Base-by-base conservation (phyloP, 2,329 filamentous ascomycete genomes). In the Colletotrichum horii region DNA sequence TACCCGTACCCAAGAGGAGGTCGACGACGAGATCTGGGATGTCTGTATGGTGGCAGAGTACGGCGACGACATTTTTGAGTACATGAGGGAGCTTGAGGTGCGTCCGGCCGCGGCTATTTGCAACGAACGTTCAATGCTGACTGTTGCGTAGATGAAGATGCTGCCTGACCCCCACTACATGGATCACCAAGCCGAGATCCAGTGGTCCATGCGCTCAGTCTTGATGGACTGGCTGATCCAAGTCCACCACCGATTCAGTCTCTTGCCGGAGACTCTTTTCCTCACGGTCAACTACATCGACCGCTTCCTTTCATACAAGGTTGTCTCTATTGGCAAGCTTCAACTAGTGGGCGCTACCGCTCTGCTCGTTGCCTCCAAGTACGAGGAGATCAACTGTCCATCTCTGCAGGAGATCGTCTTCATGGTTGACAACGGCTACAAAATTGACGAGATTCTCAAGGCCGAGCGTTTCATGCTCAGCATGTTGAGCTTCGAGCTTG, bases 21-120 rank as follows among this genome's bases (percentile, higher is more conserved):
- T 96, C 60, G 94, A 98, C 77, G 96, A 98, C 78, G 96, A 98
- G 82, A 88, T 91, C 68, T 98, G 94, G 92, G 97, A 98, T 82
- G 95, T 96, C 38, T 98, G 95, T 83, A 98, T 99, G 97, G 97
- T 98, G 66, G 94, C 96, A 14, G 96, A 98, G 83, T 99, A 99
- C 81, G 94, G 94, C 64, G 95, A 98, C 19, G 97, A 99, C 81
- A 98, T 99, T 79, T 98, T 98, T 81, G 89, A 91, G 30, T 98
- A 98, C 86, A 95, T 98, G 94, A 92, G 91, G 68, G 90, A 94
- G 74, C 92, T 98, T 67, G 97, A 99, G 93, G 95, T 96, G 86
- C 82, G 88, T 82, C 74, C 77, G 24, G 16, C 36, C 62, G 12
- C 14, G n/a, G 22, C 5, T 16, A 14, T 24, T 60, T 8, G 22